Percentiles rank a stretch among this genome's conserved stretches.
Evolutionary conservation across 2,329 filamentous ascomycete genomes (phyloP).

Genomic region (Pseudopyrenochaeta lycopersici): DNA sequence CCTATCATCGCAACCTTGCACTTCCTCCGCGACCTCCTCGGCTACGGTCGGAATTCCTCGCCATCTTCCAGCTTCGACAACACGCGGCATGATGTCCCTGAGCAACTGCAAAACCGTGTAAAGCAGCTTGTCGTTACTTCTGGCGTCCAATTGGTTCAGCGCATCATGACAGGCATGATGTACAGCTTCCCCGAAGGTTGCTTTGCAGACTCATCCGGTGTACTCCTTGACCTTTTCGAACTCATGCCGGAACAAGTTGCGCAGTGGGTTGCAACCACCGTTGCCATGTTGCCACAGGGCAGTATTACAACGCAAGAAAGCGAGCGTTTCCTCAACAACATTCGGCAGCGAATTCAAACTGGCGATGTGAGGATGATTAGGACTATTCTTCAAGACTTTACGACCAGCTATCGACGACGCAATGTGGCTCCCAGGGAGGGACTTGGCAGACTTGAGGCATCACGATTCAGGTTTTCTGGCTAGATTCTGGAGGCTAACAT

Average conservation of each 20-base stretch:
- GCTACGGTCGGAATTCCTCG: constrained; percentile 81
- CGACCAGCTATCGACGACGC: constrained; percentile 88
- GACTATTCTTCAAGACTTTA: constrained; percentile 92
- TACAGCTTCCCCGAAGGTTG: constrained; percentile 96
- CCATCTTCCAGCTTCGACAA: constrained; percentile 69
- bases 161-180: constrained; percentile 97
- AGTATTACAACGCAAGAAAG: constrained; percentile 77
- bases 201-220: constrained; percentile 91
- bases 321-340: constrained; percentile 80
- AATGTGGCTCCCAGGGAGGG: constrained; percentile 97
- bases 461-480: constrained; percentile 79
- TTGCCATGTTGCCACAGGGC: constrained; percentile 83
- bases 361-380: constrained; percentile 81
- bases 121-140: constrained; percentile 74
- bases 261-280: constrained; percentile 82
- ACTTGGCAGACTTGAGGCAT: constrained; percentile 84
- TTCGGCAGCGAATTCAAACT: constrained; percentile 77
- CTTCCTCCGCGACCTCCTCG: constrained; percentile 88
- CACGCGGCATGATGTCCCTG: constrained; percentile 66
- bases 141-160: constrained; percentile 83
- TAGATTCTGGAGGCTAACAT: constrained; percentile 27
- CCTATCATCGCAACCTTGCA: constrained; percentile 91
- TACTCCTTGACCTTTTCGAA: constrained; percentile 89
- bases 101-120: constrained; percentile 76
- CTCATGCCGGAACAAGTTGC: constrained; percentile 82